Conservation (phyloP, 352 stramenopile species). For the Phytopythium kandeliae region DNA sequence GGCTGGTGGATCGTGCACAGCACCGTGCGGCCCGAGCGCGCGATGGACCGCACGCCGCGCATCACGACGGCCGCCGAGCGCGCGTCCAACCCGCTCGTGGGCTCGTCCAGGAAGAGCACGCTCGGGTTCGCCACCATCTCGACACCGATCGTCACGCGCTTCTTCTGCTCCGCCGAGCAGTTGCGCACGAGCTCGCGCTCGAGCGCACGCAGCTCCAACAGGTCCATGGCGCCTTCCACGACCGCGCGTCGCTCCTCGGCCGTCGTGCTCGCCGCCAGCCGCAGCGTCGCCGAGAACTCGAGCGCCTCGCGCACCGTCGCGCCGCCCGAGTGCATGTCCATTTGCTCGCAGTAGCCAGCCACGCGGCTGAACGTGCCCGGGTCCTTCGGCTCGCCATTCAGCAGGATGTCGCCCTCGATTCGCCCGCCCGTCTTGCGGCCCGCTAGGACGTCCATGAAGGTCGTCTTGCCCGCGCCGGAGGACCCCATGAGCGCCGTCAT, state of each 20-base stretch:
- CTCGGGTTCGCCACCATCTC: too few species aligned
- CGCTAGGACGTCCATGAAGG: constrained; percentile 45
- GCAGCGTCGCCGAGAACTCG: too few species aligned
- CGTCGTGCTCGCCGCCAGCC: constrained; percentile 21
- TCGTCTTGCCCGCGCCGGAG: constrained; percentile 53
- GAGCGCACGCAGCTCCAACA: constrained; percentile 2
- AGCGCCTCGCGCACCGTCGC: constrained; percentile 85
- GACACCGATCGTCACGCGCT: too few species aligned
- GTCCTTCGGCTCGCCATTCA: too few species aligned
- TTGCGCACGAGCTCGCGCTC: constrained; percentile 2
- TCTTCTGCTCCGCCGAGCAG: neutral
- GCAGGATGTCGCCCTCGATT: too few species aligned
- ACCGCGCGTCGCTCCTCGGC: constrained; percentile 20
- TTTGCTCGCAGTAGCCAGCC: constrained; percentile 51
- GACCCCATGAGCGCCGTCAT: constrained; percentile 69
- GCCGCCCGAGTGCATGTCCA: constrained; percentile 81
- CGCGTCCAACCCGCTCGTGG: too few species aligned
- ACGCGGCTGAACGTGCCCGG: too few species aligned
- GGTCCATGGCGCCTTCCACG: constrained; percentile 10
- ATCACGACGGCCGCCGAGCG: too few species aligned
- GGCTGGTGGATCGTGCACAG: too few species aligned
- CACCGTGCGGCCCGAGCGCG: too few species aligned
- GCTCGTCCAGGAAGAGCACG: too few species aligned
- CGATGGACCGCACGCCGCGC: too few species aligned
- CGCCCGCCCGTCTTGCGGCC: constrained; percentile 34